These are phyloP conservation scores for Suillus tomentosus DNA, from an alignment of 768 basidiomycete species.

Conservation along the genomic window DNA sequence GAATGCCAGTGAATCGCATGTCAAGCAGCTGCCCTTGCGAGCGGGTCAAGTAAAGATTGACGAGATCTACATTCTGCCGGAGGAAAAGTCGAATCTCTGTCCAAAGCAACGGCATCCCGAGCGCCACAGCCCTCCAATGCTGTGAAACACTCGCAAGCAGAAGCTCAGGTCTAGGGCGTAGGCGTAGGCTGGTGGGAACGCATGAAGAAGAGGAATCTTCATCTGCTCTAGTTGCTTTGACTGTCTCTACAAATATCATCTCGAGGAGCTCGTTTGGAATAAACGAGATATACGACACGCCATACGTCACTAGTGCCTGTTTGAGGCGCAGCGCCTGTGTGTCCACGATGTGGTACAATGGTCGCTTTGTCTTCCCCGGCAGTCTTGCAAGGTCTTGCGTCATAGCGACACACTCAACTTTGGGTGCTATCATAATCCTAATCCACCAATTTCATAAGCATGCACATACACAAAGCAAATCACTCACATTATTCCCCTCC, in stretches of 20 bases:
- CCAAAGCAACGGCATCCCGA: slow-evolving; percentile 44
- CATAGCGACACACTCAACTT: background rate
- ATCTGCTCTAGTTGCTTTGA: slow-evolving; percentile 12
- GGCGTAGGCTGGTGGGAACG: slow-evolving; percentile 6
- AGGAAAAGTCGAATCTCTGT: slow-evolving; percentile 29
- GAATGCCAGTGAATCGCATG: slow-evolving; percentile 24
- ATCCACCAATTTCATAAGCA: background rate
- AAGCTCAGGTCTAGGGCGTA: slow-evolving; percentile 27
- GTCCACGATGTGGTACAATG: slow-evolving; percentile 22
- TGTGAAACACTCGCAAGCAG: slow-evolving; percentile 44
- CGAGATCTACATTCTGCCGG: slow-evolving; percentile 28
- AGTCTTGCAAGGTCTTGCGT: slow-evolving; percentile 21
- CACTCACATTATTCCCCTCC: background rate
- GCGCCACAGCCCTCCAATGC: slow-evolving; percentile 43
- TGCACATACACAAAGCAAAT: background rate
- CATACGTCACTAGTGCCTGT: slow-evolving; percentile 11
- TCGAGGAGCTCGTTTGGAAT: slow-evolving; percentile 30
- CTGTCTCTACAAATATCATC: slow-evolving; percentile 28
- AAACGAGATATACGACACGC: slow-evolving; percentile 17
- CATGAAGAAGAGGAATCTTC: slow-evolving; percentile 1
- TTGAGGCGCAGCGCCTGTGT: slow-evolving; percentile 19
- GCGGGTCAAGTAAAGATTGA: slow-evolving; percentile 30
- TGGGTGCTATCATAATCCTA: slow-evolving; percentile 10
- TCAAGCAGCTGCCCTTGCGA: slow-evolving; percentile 27
- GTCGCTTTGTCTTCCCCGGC: slow-evolving; percentile 22